Evolutionary conservation across 805 yeast species (phyloP).

Genomic region (Candida ascalaphidarum): DNA sequence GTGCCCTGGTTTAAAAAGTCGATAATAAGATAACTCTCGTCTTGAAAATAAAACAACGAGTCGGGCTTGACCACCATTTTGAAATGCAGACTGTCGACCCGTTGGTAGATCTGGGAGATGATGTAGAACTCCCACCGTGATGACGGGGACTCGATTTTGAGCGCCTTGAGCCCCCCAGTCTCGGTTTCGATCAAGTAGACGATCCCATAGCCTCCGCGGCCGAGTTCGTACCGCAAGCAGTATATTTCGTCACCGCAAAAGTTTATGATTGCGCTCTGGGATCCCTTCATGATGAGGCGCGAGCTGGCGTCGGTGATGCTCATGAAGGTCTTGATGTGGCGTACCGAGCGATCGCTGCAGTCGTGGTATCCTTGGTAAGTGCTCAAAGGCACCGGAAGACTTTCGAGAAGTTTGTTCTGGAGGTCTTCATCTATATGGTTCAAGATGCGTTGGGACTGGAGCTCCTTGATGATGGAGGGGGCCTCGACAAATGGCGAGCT

Average conservation of each 20-base stretch:
- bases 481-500: slow-evolving; percentile 43
- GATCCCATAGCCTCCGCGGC: slow-evolving; percentile 74
- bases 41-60: slow-evolving; percentile 46
- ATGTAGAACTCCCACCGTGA: slow-evolving; percentile 79
- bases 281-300: slow-evolving; percentile 25
- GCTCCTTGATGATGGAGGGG: slow-evolving; percentile 9
- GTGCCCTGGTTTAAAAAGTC: slow-evolving; percentile 69
- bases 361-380: slow-evolving; percentile 20
- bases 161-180: slow-evolving; percentile 48
- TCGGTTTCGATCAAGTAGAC: slow-evolving; percentile 64
- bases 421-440: slow-evolving; percentile 39
- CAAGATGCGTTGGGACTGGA: neutral
- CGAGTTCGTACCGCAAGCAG: slow-evolving; percentile 50
- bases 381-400: slow-evolving; percentile 23
- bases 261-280: slow-evolving; percentile 34
- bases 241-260: slow-evolving; percentile 34
- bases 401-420: slow-evolving; percentile 28
- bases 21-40: slow-evolving; percentile 61
- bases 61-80: slow-evolving; percentile 42
- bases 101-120: slow-evolving; percentile 47
- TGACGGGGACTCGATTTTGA: slow-evolving; percentile 66
- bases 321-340: slow-evolving; percentile 21
- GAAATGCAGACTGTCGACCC: slow-evolving; percentile 10
- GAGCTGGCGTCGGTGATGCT: slow-evolving; percentile 27
- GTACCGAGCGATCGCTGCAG: slow-evolving; percentile 22